Percentiles rank a stretch among this genome's conserved stretches.
Conservation (phyloP, 164 flowering plant species). For the Magnolia changhungtana region DNA sequence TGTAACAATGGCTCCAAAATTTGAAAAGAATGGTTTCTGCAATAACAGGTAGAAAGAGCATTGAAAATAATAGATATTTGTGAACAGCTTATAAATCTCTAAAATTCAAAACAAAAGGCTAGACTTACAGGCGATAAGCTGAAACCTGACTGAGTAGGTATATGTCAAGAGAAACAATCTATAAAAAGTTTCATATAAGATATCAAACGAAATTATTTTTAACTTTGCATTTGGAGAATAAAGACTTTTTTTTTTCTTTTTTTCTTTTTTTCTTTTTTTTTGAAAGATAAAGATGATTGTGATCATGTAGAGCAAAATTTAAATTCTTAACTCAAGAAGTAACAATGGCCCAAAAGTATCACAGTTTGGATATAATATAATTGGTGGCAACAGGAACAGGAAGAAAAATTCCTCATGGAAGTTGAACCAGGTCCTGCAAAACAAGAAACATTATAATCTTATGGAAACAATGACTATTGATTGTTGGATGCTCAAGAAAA, state of each 20-base stretch:
- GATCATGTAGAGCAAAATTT: background rate
- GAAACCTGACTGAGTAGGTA: constrained; percentile 89
- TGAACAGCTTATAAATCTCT: background rate
- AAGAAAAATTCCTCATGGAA: constrained; percentile 98
- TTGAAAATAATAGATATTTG: background rate
- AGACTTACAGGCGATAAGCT: constrained; percentile 88
- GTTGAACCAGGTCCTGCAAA: constrained; percentile 88
- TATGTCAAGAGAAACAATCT: constrained; percentile 57
- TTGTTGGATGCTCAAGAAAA: background rate
- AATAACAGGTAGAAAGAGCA: background rate
- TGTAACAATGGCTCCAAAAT: constrained; percentile 97
- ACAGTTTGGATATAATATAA: constrained; percentile 88
- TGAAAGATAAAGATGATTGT: background rate
- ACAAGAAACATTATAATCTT: constrained; percentile 8
- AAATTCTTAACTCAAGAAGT: background rate
- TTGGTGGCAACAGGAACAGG: constrained; percentile 88
- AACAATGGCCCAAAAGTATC: background rate
- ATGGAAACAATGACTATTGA: background rate
- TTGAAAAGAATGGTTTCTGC: constrained; percentile 98
- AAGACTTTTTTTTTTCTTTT: background rate
- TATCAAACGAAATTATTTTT: background rate
- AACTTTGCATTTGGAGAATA: no score
- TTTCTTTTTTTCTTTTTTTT: no score
- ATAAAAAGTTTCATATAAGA: background rate
- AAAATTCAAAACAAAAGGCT: background rate